A percentile compares a stretch with the other conserved stretches of the same genome.
Conservation (phyloP, 805 yeast genomes). For the Kodamaea neixiangensis region DNA sequence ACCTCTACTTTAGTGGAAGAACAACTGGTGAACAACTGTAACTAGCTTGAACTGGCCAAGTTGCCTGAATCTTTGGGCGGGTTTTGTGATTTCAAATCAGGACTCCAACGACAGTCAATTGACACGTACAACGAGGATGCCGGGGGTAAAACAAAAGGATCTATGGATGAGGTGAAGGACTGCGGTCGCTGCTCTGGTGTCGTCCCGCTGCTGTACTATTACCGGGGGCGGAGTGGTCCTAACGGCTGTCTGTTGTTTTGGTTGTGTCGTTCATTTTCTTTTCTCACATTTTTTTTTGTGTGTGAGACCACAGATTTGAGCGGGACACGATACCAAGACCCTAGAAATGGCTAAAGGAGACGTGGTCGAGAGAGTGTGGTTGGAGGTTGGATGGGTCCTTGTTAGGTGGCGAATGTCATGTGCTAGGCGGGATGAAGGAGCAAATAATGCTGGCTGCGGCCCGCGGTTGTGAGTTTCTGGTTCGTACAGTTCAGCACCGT, state of each 20-base stretch:
- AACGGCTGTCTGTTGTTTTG: neutral
- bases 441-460: neutral
- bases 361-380: too few relatives aligned
- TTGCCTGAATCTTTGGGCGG: neutral
- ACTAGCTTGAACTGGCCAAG: neutral
- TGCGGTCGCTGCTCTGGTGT: neutral
- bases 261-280: neutral
- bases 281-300: neutral
- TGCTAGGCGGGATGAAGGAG: neutral
- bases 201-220: neutral
- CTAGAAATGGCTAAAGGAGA: neutral
- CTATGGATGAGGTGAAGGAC: neutral
- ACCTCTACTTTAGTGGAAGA: neutral
- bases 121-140: neutral
- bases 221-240: neutral
- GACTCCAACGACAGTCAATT: neutral
- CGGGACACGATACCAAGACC: neutral
- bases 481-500: too few relatives aligned
- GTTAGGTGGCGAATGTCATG: too few relatives aligned
- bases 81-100: neutral
- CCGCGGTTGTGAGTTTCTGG: neutral
- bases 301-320: neutral
- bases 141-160: neutral
- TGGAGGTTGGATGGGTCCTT: too few relatives aligned
- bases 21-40: neutral